These are phyloP conservation scores for Lathyrus oleraceus DNA, from an alignment of 306 rosid species.

Conservation along the genomic window DNA sequence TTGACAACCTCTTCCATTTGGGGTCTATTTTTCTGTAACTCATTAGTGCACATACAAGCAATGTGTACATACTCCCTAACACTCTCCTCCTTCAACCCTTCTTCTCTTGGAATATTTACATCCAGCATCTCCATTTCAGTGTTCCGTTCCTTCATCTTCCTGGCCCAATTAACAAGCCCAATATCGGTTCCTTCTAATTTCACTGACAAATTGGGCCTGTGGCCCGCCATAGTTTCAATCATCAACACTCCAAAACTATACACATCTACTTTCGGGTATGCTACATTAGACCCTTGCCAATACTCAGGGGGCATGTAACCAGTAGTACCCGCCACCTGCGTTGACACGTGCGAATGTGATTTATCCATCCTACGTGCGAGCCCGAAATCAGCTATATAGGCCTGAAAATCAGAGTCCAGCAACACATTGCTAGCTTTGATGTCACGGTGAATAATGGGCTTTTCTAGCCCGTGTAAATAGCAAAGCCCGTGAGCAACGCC, in stretches of 20 bases:
- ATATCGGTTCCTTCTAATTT: slow-evolving; percentile 34
- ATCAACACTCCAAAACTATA: slow-evolving; percentile 83
- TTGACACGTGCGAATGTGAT: slow-evolving; percentile 66
- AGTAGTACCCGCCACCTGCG: slow-evolving; percentile 81
- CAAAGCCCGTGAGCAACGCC: slow-evolving; percentile 77
- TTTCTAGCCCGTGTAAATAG: slow-evolving; percentile 58
- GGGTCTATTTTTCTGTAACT: slow-evolving; percentile 58
- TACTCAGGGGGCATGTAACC: slow-evolving; percentile 99
- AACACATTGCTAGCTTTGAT: slow-evolving; percentile 82
- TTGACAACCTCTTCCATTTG: slow-evolving; percentile 49
- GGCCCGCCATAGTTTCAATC: slow-evolving; percentile 65
- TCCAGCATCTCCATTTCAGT: slow-evolving; percentile 65
- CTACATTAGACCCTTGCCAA: slow-evolving; percentile 54
- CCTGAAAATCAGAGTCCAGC: slow-evolving; percentile 58
- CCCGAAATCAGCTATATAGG: slow-evolving; percentile 93
- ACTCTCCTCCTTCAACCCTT: slow-evolving; percentile 44
- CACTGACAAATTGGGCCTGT: slow-evolving; percentile 61
- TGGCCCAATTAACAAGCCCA: slow-evolving; percentile 73
- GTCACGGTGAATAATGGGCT: slow-evolving; percentile 83
- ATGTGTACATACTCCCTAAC: slow-evolving; percentile 67
- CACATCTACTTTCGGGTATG: slow-evolving; percentile 70
- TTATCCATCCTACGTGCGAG: slow-evolving; percentile 67
- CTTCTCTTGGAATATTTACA: slow-evolving; percentile 49
- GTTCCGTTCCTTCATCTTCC: slow-evolving; percentile 52
- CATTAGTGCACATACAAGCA: slow-evolving; percentile 60